Base-by-base conservation (phyloP, 108 stramenopile species). In the Nitzschia sp. region DNA sequence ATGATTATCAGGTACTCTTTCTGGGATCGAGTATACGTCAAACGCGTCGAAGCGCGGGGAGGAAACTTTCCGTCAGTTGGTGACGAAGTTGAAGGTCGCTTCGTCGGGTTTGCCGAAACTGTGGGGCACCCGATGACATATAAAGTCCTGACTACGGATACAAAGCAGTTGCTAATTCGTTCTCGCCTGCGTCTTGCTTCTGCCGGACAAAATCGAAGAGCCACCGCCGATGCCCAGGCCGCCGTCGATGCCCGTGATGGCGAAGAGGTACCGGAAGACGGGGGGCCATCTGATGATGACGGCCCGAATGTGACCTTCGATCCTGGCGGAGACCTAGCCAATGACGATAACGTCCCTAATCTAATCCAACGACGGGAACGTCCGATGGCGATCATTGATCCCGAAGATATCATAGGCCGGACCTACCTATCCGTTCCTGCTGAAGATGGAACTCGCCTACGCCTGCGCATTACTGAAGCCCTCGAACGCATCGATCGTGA, bases 71-170 rank as follows among this genome's bases (percentile, higher is more conserved):
- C n/a, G n/a, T n/a, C n/a, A n/a, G n/a, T n/a, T n/a, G n/a, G n/a
- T n/a, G n/a, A n/a, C n/a, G n/a, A n/a, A n/a, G n/a, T n/a, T n/a
- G n/a, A n/a, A n/a, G n/a, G n/a, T n/a, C n/a, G n/a, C n/a, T n/a
- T n/a, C n/a, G n/a, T n/a, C n/a, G 9, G 11, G 54, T 27, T 80
- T 53, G 53, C 75, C 5, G 63, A 76, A 19, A 19, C 68, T 55
- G 72, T 75, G 1, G 79, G 79, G 9, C 55, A 80, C 32, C 21
- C 25, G 17, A 66, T 80, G 64, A 75, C 74, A 0, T 75, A 53
- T 24, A 51, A 62, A 32, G 66, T 80, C 15, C 59, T 71, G 0
- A 66, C 54, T 46, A n/a, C n/a, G n/a, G n/a, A n/a, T n/a, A n/a
- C n/a, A n/a, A n/a, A n/a, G n/a, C n/a, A n/a, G n/a, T n/a, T 80